Percentiles rank a stretch among this genome's conserved stretches.
Conservation (phyloP, 331 rosid genomes). For the Dryas integrifolia region DNA sequence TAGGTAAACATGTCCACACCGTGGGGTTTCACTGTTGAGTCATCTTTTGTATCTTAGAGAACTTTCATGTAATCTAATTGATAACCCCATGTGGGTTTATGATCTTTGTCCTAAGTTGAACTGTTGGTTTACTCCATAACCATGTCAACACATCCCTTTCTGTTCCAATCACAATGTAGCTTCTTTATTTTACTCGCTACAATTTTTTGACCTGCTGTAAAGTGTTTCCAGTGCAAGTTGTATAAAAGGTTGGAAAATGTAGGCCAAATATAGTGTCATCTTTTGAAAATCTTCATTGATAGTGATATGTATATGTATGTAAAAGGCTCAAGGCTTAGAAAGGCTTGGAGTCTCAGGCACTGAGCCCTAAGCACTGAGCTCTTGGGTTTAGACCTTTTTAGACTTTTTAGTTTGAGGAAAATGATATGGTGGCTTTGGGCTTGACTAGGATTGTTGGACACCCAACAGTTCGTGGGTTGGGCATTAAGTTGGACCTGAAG, state of each 20-base stretch:
- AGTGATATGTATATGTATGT: too few relatives aligned
- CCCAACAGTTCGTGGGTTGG: too few relatives aligned
- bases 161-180: conserved; percentile 17
- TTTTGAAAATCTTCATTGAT: neutral
- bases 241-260: neutral
- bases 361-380: too few relatives aligned
- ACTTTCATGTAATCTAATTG: conserved; percentile 29
- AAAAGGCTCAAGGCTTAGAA: too few relatives aligned
- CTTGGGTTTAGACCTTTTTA: too few relatives aligned
- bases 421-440: too few relatives aligned
- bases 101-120: conserved; percentile 25
- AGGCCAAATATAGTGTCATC: neutral
- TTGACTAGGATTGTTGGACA: too few relatives aligned
- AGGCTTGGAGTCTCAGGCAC: too few relatives aligned
- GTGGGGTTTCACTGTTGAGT: conserved; percentile 36
- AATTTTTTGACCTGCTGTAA: neutral
- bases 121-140: conserved; percentile 21
- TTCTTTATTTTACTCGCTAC: neutral
- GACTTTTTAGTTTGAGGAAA: too few relatives aligned
- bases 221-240: neutral
- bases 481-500: too few relatives aligned
- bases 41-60: conserved; percentile 36
- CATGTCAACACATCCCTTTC: conserved; percentile 38
- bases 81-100: conserved; percentile 22
- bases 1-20: conserved; percentile 47